Percentiles rank a stretch among this genome's conserved stretches.
These are phyloP conservation scores for Sporopachydermia cereana DNA, from an alignment of 1,139 yeast species.

Conservation along the genomic window DNA sequence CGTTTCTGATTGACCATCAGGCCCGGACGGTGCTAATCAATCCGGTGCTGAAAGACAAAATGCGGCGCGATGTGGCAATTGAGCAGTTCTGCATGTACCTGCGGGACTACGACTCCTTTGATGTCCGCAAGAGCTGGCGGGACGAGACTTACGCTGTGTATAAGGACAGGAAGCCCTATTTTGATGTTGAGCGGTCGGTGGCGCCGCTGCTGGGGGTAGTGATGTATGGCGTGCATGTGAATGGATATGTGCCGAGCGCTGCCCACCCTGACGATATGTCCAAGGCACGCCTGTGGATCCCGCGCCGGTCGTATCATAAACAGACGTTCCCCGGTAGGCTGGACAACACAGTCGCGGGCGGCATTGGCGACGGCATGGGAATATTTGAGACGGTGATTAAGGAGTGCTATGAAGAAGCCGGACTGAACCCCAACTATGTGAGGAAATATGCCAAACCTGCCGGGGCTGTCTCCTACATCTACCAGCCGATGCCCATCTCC, in stretches of 20 bases:
- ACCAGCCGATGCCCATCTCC: constrained; percentile 24
- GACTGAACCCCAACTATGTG: constrained; percentile 45
- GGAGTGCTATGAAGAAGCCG: constrained; percentile 89
- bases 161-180: constrained; percentile 41
- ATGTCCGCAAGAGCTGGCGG: constrained; percentile 68
- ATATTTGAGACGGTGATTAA: constrained; percentile 67
- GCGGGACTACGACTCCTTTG: constrained; percentile 29
- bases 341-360: constrained; percentile 94
- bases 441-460: constrained; percentile 32
- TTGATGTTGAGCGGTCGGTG: constrained; percentile 68
- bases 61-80: constrained; percentile 35
- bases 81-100: constrained; percentile 33
- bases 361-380: constrained; percentile 74
- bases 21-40: constrained; percentile 28
- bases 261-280: constrained; percentile 27
- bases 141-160: constrained; percentile 70
- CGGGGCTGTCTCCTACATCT: constrained; percentile 66
- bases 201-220: constrained; percentile 74
- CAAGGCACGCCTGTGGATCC: constrained; percentile 58
- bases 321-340: constrained; percentile 85
- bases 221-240: constrained; percentile 83
- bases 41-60: constrained; percentile 30
- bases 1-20: constrained; percentile 26
- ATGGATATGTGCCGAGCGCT: constrained; percentile 53
- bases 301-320: constrained; percentile 63